These are phyloP conservation scores for Danielia oregonensis DNA, from an alignment of 805 yeast genomes.

Conservation along the genomic window DNA sequence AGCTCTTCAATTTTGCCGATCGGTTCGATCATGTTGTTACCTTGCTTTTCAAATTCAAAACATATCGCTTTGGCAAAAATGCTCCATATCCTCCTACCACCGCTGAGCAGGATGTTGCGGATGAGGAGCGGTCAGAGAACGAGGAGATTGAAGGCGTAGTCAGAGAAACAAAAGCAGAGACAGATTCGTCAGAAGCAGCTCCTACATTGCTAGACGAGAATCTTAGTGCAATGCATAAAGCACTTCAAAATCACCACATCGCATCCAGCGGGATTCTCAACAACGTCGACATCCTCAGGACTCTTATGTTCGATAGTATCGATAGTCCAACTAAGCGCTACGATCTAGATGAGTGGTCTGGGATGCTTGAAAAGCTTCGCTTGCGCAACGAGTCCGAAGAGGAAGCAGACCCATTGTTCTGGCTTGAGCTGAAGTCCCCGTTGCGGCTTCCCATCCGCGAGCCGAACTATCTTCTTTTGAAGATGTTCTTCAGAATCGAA, in stretches of 20 bases:
- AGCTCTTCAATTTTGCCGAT: constrained; percentile 34
- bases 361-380: constrained; percentile 30
- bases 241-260: not conserved
- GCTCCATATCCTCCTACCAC: not conserved
- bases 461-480: constrained; percentile 54
- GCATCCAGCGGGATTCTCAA: not conserved
- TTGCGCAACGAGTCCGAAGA: constrained; percentile 3
- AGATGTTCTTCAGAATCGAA: constrained; percentile 26
- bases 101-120: not conserved
- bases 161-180: not conserved
- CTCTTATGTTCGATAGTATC: constrained; percentile 31
- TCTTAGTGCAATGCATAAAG: not conserved
- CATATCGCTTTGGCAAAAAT: constrained; percentile 3
- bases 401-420: constrained; percentile 36
- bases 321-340: constrained; percentile 42
- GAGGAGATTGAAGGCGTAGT: not conserved
- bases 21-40: constrained; percentile 7
- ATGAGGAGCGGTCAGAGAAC: not conserved
- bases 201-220: too few relatives aligned
- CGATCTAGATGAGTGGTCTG: constrained; percentile 50
- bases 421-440: constrained; percentile 70
- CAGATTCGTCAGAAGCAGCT: not conserved
- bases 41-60: constrained; percentile 4
- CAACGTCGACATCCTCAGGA: constrained; percentile 25
- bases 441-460: constrained; percentile 66